These are phyloP conservation scores for Verruconis gallopava DNA, from an alignment of 2,329 filamentous ascomycete species.

Conservation along the genomic window DNA sequence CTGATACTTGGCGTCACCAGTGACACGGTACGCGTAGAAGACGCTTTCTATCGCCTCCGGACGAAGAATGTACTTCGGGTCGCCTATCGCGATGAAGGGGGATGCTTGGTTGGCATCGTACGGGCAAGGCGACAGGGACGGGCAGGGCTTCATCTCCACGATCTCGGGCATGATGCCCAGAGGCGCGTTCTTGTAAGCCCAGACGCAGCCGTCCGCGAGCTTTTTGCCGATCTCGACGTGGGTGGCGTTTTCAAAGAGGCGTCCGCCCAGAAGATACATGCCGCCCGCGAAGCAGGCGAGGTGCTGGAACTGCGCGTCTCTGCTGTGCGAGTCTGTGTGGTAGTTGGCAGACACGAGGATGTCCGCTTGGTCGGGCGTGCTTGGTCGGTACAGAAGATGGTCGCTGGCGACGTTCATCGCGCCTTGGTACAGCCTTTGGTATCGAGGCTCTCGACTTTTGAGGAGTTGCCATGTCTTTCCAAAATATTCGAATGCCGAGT, in stretches of 20 bases:
- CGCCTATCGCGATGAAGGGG: slow-evolving; percentile 46
- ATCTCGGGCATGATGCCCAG: slow-evolving; percentile 66
- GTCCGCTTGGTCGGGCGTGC: slow-evolving; percentile 31
- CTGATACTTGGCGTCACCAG: slow-evolving; percentile 61
- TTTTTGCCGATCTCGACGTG: slow-evolving; percentile 63
- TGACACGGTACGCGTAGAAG: slow-evolving; percentile 78
- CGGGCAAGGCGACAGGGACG: neutral
- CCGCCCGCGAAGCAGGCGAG: slow-evolving; percentile 75
- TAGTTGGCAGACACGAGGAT: slow-evolving; percentile 33
- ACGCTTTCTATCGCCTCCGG: slow-evolving; percentile 74
- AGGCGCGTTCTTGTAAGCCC: slow-evolving; percentile 54
- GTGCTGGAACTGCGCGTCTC: slow-evolving; percentile 35
- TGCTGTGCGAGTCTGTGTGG: slow-evolving; percentile 6
- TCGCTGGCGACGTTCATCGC: slow-evolving; percentile 29
- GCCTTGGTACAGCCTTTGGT: slow-evolving; percentile 42
- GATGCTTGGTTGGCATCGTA: slow-evolving; percentile 18
- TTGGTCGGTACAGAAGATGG: slow-evolving; percentile 35
- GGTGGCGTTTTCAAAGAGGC: slow-evolving; percentile 49
- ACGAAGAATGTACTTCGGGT: slow-evolving; percentile 50
- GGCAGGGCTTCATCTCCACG: slow-evolving; percentile 35
- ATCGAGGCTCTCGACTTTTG: slow-evolving; percentile 29
- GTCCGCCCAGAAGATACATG: slow-evolving; percentile 74
- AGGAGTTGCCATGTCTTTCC: slow-evolving; percentile 36
- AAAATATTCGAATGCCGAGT: slow-evolving; percentile 31
- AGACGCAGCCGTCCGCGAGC: slow-evolving; percentile 61